These are phyloP conservation scores for Sarocladium brachiariae DNA, from an alignment of 2,329 filamentous ascomycete genomes.

Conservation along the genomic window DNA sequence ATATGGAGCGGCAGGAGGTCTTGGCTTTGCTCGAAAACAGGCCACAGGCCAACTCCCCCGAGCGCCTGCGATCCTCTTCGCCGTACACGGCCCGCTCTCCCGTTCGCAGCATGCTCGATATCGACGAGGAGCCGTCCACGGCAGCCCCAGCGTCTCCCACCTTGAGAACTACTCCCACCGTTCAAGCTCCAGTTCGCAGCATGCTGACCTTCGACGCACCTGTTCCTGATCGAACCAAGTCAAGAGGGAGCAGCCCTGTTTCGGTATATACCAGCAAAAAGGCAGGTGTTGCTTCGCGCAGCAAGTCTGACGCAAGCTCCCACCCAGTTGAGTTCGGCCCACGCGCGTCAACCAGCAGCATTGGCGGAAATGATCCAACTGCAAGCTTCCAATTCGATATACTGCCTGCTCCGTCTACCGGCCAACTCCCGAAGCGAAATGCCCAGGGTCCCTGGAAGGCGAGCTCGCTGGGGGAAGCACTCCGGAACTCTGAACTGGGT, in stretches of 20 bases:
- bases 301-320: slow-evolving; percentile 46
- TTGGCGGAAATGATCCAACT: slow-evolving; percentile 33
- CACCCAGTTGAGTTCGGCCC: slow-evolving; percentile 40
- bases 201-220: slow-evolving; percentile 50
- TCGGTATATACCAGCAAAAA: slow-evolving; percentile 9
- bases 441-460: slow-evolving; percentile 32
- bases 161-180: slow-evolving; percentile 25
- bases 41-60: slow-evolving; percentile 24
- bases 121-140: slow-evolving; percentile 36
- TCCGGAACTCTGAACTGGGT: slow-evolving; percentile 37
- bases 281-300: slow-evolving; percentile 34
- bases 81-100: slow-evolving; percentile 54
- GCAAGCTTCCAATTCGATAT: slow-evolving; percentile 50
- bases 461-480: slow-evolving; percentile 43
- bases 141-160: slow-evolving; percentile 4
- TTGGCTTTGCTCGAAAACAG: slow-evolving; percentile 58
- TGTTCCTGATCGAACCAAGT: slow-evolving; percentile 22
- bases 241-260: slow-evolving; percentile 17
- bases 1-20: slow-evolving; percentile 70
- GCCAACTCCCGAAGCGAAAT: slow-evolving; percentile 43
- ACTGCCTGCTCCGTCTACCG: slow-evolving; percentile 22
- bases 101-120: slow-evolving; percentile 61
- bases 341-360: slow-evolving; percentile 16
- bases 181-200: slow-evolving; percentile 53
- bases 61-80: slow-evolving; percentile 41